Evolutionary conservation across 1,284 basidiomycete species (phyloP), one percentile per base, ranked within the genome.

Genomic region (Xerocomus nothofagi): DNA sequence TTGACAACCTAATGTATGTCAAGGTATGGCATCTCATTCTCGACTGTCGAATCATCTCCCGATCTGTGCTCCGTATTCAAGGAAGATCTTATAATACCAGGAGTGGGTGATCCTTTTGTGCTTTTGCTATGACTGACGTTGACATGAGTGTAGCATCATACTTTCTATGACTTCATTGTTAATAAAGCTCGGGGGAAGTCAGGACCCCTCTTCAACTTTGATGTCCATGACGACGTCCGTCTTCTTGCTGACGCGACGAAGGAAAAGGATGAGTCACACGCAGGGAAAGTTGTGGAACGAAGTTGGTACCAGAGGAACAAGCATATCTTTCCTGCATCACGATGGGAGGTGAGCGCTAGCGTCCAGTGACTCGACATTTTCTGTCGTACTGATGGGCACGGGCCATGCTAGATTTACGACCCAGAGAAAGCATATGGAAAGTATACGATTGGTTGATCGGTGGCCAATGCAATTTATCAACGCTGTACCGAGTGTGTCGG

Each of bases 151-250:
- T 67, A 98, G 90, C 96, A 99, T 68, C 85, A 98, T 70, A 97
- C 94, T 3, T 98, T 99, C 67, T 99, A 98, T 70, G 93, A 98
- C 71, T 98, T 99, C 59, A 97, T 99, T 62, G 78, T 98, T 58
- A 97, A 98, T 79, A 98, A 98, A 73, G 93, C 96, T 4, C 85
- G 97, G 24, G 97, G 97, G 18, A 99, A 99, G 71, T 98, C 94
- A 0, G 97, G 96, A 0, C 96, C 96, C 1, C 72, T 99, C 46
- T 99, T 99, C 77, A 97, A 93, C 71, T 99, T 99, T 69, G 97
- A 99, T 69, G 97, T 98, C 7, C 96, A 99, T 70, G 96, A 99
- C 65, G 96, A 99, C 66, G 90, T 99, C 10, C 90, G 97, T 5
- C 70, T 99, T 55, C 76, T 98, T n/a, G 86, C 91, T 15, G 97